A percentile compares a stretch with the other conserved stretches of the same genome.
Evolutionary conservation across 2,329 filamentous ascomycete genomes (phyloP).

Genomic region (Xylariaceae sp.): DNA sequence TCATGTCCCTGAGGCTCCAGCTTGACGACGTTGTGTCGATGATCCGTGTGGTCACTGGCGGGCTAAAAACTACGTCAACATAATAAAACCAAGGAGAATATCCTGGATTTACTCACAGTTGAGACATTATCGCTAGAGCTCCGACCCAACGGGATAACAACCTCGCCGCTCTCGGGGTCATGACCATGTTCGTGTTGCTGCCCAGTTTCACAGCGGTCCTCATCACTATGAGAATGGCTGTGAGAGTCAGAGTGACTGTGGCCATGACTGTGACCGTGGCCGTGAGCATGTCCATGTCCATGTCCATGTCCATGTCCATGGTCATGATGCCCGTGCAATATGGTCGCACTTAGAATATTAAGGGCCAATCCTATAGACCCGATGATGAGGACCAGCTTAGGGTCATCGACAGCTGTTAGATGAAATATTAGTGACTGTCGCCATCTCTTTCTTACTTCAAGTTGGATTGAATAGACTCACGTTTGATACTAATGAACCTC

Average conservation of each 20-base stretch:
- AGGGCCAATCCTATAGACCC: constrained; percentile 61
- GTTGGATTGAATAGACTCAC: constrained; percentile 33
- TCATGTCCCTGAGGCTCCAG: constrained; percentile 44
- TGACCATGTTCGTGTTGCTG: constrained; percentile 26
- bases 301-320: constrained; percentile 27
- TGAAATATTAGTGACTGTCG: constrained; percentile 8
- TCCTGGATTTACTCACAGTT: constrained; percentile 22
- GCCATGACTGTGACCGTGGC: constrained; percentile 29
- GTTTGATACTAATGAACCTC: constrained; percentile 55
- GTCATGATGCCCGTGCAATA: constrained; percentile 55
- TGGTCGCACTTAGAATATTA: constrained; percentile 60
- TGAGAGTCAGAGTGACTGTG: constrained; percentile 35
- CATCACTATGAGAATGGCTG: constrained; percentile 23
- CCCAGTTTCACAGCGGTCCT: constrained; percentile 24
- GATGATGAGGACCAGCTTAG: constrained; percentile 62
- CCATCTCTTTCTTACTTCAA: not conserved
- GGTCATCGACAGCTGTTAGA: constrained; percentile 54
- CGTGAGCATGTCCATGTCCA: constrained; percentile 28
- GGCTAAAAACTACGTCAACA: constrained; percentile 22
- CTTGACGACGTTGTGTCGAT: constrained; percentile 40
- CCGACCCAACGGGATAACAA: constrained; percentile 20
- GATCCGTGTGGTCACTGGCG: constrained; percentile 40
- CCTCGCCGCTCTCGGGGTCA: constrained; percentile 30
- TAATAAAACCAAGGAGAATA: not conserved
- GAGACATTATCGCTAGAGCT: constrained; percentile 25